phyloP scores from a whole-genome alignment of 192 early-diverging fungal genomes.

The Backusella macrospora region DNA sequence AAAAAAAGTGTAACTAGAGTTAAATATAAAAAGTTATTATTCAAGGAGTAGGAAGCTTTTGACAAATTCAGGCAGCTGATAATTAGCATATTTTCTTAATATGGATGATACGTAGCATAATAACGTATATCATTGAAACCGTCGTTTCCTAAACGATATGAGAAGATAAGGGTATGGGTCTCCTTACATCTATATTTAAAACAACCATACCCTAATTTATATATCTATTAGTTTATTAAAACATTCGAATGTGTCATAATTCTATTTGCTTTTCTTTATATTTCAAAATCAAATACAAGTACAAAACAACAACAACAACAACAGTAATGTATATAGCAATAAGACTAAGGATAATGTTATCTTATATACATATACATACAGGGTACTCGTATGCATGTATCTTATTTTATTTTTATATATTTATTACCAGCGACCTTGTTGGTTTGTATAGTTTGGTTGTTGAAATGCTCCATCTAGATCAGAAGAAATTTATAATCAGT shows the following conservation, averaged over 20 bases:
- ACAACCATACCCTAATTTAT: no score
- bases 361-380: neutral
- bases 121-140: neutral
- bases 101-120: neutral
- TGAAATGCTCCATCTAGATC: slow-evolving; percentile 5
- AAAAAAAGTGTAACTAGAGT: no score
- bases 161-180: no score
- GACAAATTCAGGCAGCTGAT: neutral
- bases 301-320: neutral
- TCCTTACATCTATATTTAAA: no score
- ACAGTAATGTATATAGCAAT: no score
- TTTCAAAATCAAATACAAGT: no score
- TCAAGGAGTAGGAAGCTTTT: neutral
- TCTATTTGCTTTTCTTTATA: no score
- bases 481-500: slow-evolving; percentile 2
- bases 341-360: neutral
- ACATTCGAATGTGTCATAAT: no score
- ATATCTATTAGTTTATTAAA: no score
- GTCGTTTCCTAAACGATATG: no score
- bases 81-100: neutral
- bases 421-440: slow-evolving; percentile 2
- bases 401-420: neutral
- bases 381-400: neutral
- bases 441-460: slow-evolving; percentile 1
- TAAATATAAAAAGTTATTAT: neutral